Evolutionary conservation across 2,329 filamentous ascomycete genomes (phyloP).

Genomic region (Grosmannia clavigera): DNA sequence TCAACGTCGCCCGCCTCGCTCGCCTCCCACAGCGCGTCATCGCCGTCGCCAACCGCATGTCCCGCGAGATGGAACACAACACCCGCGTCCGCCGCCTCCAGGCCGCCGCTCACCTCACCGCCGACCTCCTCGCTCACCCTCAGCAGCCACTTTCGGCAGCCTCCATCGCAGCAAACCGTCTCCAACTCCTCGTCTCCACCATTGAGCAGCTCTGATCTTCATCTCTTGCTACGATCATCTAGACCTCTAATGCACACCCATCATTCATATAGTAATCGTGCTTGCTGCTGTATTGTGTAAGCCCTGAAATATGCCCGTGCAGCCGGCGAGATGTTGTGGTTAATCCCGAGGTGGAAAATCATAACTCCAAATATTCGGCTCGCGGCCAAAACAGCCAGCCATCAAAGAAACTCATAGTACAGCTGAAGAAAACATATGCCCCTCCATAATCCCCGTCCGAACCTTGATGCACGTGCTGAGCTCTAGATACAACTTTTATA

Average conservation of each 20-base stretch:
- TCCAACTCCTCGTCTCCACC: conserved; percentile 40
- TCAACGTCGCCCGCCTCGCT: conserved; percentile 85
- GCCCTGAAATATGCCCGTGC: neutral
- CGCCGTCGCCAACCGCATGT: conserved; percentile 69
- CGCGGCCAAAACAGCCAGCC: neutral
- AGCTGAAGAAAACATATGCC: neutral
- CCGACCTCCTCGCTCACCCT: conserved; percentile 24
- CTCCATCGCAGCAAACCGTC: conserved; percentile 21
- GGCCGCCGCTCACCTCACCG: conserved; percentile 31
- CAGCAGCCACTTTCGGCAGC: neutral
- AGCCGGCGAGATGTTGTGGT: neutral
- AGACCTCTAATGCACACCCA: neutral
- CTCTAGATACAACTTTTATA: conserved; percentile 1
- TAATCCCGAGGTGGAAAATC: neutral
- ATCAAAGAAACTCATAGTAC: neutral
- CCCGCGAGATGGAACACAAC: conserved; percentile 64
- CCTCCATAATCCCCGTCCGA: neutral
- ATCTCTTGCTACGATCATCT: neutral
- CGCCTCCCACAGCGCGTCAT: conserved; percentile 66
- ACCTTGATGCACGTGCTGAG: neutral
- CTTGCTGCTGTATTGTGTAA: neutral
- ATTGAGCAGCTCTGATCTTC: conserved; percentile 43
- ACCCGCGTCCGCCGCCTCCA: conserved; percentile 51
- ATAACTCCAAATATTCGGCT: neutral
- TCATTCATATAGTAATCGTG: neutral